Evolutionary conservation across 768 basidiomycete species (phyloP).

Genomic region (Tylopilus sp.): DNA sequence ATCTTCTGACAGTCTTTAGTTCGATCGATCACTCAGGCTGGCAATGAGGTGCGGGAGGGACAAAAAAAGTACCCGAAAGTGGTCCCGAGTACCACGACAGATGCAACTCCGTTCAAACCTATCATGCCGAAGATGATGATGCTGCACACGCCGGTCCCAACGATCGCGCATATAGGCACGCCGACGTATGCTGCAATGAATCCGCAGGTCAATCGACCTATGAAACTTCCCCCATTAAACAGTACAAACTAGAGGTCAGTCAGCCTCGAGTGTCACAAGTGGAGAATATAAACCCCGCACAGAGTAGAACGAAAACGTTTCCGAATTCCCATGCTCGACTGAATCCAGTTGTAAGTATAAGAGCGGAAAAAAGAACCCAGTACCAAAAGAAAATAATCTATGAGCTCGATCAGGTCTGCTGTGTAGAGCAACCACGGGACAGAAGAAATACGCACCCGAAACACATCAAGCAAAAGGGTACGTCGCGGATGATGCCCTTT

Average conservation of each 20-base stretch:
- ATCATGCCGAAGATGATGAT: conserved; percentile 44
- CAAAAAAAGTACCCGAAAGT: conserved; percentile 49
- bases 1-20: conserved; percentile 20
- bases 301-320: conserved; percentile 52
- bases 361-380: conserved; percentile 47
- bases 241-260: conserved; percentile 41
- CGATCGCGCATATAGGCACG: conserved; percentile 39
- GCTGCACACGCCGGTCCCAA: conserved; percentile 30
- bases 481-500: conserved; percentile 14
- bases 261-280: too few relatives aligned
- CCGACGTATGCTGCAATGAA: conserved; percentile 43
- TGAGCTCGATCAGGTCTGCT: background rate
- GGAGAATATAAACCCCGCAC: conserved; percentile 29
- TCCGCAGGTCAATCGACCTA: conserved; percentile 49
- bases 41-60: conserved; percentile 26
- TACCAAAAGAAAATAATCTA: conserved; percentile 28
- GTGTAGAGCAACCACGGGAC: background rate
- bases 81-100: conserved; percentile 38
- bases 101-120: conserved; percentile 32
- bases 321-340: conserved; percentile 42
- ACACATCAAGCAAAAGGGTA: conserved; percentile 17
- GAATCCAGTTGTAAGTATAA: conserved; percentile 58
- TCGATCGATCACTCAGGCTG: background rate
- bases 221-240: conserved; percentile 48
- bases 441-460: conserved; percentile 17